These are phyloP conservation scores for Cyclaneusma minus DNA, from an alignment of 2,329 filamentous ascomycete species.

Conservation along the genomic window DNA sequence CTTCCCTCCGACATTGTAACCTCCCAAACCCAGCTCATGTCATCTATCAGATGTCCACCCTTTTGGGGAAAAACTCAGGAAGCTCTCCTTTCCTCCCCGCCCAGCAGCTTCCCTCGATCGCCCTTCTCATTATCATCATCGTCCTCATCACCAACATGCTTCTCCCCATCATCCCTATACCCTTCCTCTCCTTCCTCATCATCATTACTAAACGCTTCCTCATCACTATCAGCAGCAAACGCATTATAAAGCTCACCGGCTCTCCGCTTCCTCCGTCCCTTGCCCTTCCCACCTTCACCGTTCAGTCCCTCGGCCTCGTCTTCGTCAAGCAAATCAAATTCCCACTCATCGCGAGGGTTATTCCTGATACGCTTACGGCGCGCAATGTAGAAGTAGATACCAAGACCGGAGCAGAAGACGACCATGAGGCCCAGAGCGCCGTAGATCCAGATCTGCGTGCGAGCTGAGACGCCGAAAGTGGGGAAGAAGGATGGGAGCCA, in stretches of 20 bases:
- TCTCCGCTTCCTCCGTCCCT: constrained; percentile 34
- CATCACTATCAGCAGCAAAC: constrained; percentile 79
- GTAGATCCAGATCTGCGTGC: constrained; percentile 87
- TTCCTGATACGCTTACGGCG: constrained; percentile 63
- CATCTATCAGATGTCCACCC: too few species aligned
- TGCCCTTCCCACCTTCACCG: constrained; percentile 27
- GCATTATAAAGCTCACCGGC: constrained; percentile 94
- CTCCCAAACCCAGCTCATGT: too few species aligned
- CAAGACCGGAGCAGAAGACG: constrained; percentile 67
- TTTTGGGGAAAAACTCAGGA: too few species aligned
- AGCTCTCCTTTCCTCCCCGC: too few species aligned
- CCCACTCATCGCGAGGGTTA: constrained; percentile 67
- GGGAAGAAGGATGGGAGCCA: constrained; percentile 79
- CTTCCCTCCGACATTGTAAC: too few species aligned
- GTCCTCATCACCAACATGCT: constrained; percentile 10
- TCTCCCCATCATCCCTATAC: constrained; percentile 20
- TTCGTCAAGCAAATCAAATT: constrained; percentile 84
- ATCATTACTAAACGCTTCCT: constrained; percentile 23
- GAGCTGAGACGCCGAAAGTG: constrained; percentile 75
- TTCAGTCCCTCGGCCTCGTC: constrained; percentile 50
- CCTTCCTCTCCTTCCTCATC: constrained; percentile 30
- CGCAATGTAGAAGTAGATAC: constrained; percentile 67
- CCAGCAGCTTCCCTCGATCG: constrained; percentile 5
- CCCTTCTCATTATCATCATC: constrained; percentile 10
- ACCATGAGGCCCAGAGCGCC: constrained; percentile 73